These are phyloP conservation scores for Talinum fruticosum DNA, from an alignment of 148 eudicot species.

Conservation along the genomic window DNA sequence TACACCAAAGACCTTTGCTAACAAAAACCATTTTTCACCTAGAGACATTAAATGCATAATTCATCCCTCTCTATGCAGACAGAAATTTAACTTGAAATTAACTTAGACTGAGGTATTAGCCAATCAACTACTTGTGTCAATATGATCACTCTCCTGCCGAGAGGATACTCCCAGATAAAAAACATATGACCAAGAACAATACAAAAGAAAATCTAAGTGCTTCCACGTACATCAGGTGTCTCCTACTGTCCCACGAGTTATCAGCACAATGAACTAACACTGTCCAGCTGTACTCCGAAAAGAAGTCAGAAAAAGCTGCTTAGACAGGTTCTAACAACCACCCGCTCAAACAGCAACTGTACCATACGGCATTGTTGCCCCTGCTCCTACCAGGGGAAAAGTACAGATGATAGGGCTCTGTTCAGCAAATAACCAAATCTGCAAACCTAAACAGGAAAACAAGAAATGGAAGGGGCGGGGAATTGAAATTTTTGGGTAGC, in stretches of 20 bases:
- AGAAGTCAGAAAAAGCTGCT: not conserved
- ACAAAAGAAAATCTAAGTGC: not conserved
- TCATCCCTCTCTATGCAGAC: not conserved
- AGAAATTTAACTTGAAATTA: too few species aligned
- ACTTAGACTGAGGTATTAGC: not conserved
- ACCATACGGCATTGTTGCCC: too few species aligned
- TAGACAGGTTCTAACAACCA: not conserved
- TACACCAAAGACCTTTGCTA: not conserved
- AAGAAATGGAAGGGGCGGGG: too few species aligned
- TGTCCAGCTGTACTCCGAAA: not conserved
- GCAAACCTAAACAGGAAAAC: too few species aligned
- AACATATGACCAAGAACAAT: not conserved
- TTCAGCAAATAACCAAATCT: too few species aligned
- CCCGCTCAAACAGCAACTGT: not conserved
- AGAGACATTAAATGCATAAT: not conserved
- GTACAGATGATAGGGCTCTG: too few species aligned
- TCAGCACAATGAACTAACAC: not conserved
- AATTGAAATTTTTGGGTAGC: too few species aligned
- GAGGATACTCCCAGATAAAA: not conserved
- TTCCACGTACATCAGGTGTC: not conserved
- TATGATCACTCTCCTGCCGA: not conserved
- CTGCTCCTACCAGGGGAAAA: too few species aligned
- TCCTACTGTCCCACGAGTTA: too few species aligned
- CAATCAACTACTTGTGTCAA: not conserved
- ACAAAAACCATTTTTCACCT: not conserved